Conservation (phyloP, 2,329 filamentous ascomycete species). For the Escovopsis weberi region DNA sequence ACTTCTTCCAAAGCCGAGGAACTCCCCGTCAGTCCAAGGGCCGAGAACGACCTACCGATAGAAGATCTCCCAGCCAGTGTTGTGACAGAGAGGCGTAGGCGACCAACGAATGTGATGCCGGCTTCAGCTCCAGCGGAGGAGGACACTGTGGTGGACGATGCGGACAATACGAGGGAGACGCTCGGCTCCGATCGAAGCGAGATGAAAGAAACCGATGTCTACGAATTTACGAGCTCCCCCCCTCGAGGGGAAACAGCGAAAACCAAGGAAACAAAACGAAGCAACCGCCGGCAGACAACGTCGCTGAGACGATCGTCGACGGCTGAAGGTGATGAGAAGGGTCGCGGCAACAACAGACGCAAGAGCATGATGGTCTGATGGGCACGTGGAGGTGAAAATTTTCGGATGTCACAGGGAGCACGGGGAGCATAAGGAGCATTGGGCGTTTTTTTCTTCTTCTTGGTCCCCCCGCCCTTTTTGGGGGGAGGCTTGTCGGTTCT, state of each 20-base stretch:
- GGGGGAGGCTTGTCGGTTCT: no score
- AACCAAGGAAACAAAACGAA: constrained; percentile 11
- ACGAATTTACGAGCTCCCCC: constrained; percentile 39
- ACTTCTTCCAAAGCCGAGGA: constrained; percentile 2
- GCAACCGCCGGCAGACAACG: constrained; percentile 18
- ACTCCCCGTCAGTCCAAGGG: constrained; percentile 24
- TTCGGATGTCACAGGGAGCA: constrained; percentile 7
- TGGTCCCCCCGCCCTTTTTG: constrained; percentile 1
- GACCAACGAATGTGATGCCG: constrained; percentile 18
- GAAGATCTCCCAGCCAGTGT: constrained; percentile 18
- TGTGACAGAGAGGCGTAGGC: constrained; percentile 26
- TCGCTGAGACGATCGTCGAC: constrained; percentile 26
- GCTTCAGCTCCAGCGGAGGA: constrained; percentile 6
- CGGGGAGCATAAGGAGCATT: constrained; percentile 8
- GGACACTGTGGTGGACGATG: constrained; percentile 1
- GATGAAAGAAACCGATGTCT: constrained; percentile 29
- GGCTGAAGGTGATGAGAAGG: constrained; percentile 21
- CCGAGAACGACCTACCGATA: constrained; percentile 20
- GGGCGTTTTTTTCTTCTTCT: constrained; percentile 13
- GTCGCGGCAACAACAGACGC: constrained; percentile 27
- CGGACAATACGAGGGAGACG: constrained; percentile 5
- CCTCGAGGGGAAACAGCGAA: constrained; percentile 22
- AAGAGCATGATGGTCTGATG: constrained; percentile 46
- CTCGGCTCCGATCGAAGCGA: constrained; percentile 10
- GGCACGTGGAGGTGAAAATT: constrained; percentile 7